These are phyloP conservation scores for Pseudogymnoascus sp. DNA, from an alignment of 2,329 filamentous ascomycete species.

Conservation along the genomic window DNA sequence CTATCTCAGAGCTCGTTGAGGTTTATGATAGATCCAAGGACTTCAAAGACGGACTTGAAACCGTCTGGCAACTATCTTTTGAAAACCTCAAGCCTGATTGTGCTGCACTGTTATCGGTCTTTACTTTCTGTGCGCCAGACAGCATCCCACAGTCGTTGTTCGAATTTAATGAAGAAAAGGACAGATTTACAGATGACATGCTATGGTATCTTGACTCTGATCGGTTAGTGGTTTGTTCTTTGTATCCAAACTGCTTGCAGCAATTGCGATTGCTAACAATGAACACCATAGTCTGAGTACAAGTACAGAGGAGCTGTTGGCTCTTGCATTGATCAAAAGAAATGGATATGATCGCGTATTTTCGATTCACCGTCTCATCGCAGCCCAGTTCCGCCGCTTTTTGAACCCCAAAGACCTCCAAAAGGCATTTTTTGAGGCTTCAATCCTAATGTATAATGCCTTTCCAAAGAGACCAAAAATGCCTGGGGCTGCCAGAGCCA, in stretches of 20 bases:
- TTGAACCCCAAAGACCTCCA: background rate
- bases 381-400: background rate
- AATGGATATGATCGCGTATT: background rate
- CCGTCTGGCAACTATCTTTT: background rate
- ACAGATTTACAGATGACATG: background rate
- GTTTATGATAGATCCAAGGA: background rate
- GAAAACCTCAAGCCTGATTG: background rate
- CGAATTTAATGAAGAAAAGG: background rate
- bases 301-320: background rate
- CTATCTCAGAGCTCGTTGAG: background rate
- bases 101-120: background rate
- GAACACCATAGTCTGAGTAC: background rate
- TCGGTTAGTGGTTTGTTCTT: background rate
- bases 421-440: background rate
- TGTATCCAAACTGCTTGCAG: background rate
- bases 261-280: background rate
- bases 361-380: background rate
- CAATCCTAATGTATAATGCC: background rate
- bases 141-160: background rate
- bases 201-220: background rate
- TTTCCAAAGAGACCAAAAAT: background rate
- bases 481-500: background rate
- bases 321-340: background rate
- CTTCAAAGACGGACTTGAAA: background rate
- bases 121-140: background rate